Evolutionary conservation across 805 yeast genomes (phyloP).

Genomic region (Starmerella potacharoeniae): DNA sequence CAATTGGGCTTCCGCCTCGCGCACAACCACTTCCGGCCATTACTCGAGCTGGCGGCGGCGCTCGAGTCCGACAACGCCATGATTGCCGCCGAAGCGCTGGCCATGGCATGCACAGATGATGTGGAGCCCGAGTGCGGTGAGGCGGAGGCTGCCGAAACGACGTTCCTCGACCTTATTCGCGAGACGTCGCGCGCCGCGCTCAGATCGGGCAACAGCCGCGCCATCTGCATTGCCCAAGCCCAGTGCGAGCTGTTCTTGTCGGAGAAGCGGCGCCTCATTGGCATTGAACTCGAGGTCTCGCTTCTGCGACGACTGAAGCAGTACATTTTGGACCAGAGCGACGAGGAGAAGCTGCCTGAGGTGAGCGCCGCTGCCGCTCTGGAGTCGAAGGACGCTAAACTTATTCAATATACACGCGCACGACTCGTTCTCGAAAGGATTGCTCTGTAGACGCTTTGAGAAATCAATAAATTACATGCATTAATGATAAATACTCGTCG

Average conservation of each 20-base stretch:
- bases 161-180: not conserved
- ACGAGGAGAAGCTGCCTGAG: not conserved
- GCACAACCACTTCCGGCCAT: constrained; percentile 25
- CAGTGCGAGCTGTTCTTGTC: constrained; percentile 13
- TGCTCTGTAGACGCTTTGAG: not conserved
- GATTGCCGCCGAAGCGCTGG: constrained; percentile 30
- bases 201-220: not conserved
- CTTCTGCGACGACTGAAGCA: constrained; percentile 1
- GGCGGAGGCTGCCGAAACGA: not conserved
- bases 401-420: constrained; percentile 13
- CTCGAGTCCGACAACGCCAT: constrained; percentile 28
- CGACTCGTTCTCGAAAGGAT: constrained; percentile 12
- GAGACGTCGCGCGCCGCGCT: constrained; percentile 6
- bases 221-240: constrained; percentile 9
- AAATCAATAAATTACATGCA: not conserved
- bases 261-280: not conserved
- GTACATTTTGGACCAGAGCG: not conserved
- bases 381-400: constrained; percentile 8
- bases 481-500: not conserved
- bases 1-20: constrained; percentile 20
- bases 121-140: not conserved
- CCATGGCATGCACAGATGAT: constrained; percentile 21
- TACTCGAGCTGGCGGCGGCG: constrained; percentile 31
- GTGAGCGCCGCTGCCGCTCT: constrained; percentile 10
- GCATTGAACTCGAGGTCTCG: not conserved